phyloP scores from a whole-genome alignment of 2,329 filamentous ascomycete genomes.

The Sporothrix pallida region DNA sequence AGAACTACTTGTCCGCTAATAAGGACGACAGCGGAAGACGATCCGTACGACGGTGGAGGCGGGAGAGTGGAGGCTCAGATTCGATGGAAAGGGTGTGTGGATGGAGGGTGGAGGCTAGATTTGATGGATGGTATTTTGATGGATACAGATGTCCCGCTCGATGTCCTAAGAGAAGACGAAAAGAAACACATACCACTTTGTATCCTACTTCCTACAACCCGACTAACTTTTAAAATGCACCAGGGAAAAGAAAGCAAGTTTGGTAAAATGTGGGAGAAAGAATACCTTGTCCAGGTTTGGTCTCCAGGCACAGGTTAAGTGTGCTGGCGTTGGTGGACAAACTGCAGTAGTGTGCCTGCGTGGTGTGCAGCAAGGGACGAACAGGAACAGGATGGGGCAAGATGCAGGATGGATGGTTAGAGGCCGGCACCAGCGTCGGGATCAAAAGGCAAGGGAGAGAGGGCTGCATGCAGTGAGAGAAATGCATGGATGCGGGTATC shows the following conservation, averaged over 20 bases:
- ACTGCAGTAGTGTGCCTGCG: neutral
- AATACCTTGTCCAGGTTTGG: neutral
- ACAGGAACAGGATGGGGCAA: conserved; percentile 3
- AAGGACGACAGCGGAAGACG: conserved; percentile 17
- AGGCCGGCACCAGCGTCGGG: neutral
- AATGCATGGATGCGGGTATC: neutral
- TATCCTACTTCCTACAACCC: neutral
- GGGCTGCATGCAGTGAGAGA: conserved; percentile 4
- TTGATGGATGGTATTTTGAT: neutral
- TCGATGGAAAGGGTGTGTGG: neutral
- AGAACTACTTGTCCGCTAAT: neutral
- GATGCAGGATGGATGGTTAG: neutral
- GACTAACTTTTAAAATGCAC: neutral
- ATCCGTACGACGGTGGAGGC: conserved; percentile 19
- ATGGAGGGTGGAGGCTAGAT: conserved; percentile 11
- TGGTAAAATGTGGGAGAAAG: neutral
- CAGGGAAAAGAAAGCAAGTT: conserved; percentile 12
- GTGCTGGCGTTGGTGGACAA: neutral
- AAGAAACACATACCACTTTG: neutral
- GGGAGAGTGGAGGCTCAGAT: neutral
- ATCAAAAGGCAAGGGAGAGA: conserved; percentile 21
- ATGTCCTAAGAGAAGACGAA: neutral
- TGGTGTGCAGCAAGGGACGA: conserved; percentile 12
- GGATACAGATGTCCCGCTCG: neutral
- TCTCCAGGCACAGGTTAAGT: too few species aligned